Percentiles rank a stretch among this genome's conserved stretches.
Conservation (phyloP, 352 stramenopile genomes). For the Phytopythium vexans region DNA sequence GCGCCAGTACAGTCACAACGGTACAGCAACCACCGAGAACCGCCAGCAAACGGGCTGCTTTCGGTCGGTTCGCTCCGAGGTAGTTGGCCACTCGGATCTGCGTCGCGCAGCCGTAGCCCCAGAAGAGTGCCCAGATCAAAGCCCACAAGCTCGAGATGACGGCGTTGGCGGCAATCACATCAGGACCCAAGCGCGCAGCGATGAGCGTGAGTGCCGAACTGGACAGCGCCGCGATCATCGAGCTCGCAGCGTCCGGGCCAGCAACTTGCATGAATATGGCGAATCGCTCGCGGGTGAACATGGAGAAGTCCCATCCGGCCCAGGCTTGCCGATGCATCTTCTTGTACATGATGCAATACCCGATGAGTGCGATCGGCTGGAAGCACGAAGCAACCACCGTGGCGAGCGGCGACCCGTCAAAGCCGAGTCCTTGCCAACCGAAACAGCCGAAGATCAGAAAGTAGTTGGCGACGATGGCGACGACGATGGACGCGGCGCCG, state of each 20-base stretch:
- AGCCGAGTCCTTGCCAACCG: constrained; percentile 44
- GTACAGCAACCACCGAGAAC: constrained; percentile 63
- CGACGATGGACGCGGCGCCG: constrained; percentile 36
- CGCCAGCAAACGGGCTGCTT: constrained; percentile 41
- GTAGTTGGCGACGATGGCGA: constrained; percentile 42
- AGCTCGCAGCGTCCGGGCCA: constrained; percentile 52
- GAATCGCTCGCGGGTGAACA: constrained; percentile 53
- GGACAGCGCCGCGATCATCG: constrained; percentile 60
- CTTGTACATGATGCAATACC: constrained; percentile 69
- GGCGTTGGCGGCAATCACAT: constrained; percentile 75
- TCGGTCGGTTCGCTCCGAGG: constrained; percentile 61
- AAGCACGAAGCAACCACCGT: constrained; percentile 69
- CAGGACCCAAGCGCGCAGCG: constrained; percentile 58
- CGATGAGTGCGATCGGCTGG: constrained; percentile 65
- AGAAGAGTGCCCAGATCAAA: constrained; percentile 74
- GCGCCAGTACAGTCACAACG: constrained; percentile 33
- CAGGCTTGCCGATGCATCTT: constrained; percentile 70
- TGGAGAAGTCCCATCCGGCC: constrained; percentile 52
- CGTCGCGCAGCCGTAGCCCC: constrained; percentile 73
- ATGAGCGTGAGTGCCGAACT: constrained; percentile 67
- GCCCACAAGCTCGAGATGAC: constrained; percentile 67
- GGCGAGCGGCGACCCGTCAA: constrained; percentile 47
- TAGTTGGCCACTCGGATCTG: constrained; percentile 80
- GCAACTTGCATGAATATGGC: constrained; percentile 62
- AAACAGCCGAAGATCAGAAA: constrained; percentile 25